Evolutionary conservation across 2,329 filamentous ascomycete genomes (phyloP), one percentile per base, ranked within the genome.

Genomic region (Botryosphaeria agaves): DNA sequence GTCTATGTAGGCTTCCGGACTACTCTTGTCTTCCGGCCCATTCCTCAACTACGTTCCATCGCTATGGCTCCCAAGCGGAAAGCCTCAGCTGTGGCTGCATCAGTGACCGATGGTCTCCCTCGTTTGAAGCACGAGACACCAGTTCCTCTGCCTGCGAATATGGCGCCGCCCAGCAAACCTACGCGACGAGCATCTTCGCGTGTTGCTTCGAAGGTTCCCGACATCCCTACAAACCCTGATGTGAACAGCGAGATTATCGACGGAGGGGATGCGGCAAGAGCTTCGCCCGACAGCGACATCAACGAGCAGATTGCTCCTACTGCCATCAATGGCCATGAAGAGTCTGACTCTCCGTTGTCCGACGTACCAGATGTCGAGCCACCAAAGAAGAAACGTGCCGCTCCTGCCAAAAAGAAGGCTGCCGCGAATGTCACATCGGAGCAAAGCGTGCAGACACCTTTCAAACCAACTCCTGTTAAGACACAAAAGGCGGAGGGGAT

Each of bases 281-380:
- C 57, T 23, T 61, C 57, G 29, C 57, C 57, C 11, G 57, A 61
- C 35, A 47, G 48, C 35, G 51, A 45, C 17, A 40, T 50, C 8
- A 45, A 50, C 18, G 38, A 41, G 28, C 38, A 41, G 2, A 39
- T 52, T 19, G 41, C 43, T 2, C 45, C 48, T 32, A 41, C 36
- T 1, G 29, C 28, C 4, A 31, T 45, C n/a, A 42, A 46, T 24
- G 29, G 32, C 6, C 42, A 46, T 25, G 18, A 21, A 5, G 30
- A 29, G 31, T 37, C 36, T 5, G 51, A 51, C 5, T 51, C 47
- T 24, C 43, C 47, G 9, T 29, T 54, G 18, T 53, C 49, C 14
- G 48, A 55, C 28, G 44, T 46, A 14, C 47, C 48, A 9, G 50
- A 51, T 26, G 33, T 41, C 18, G 40, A 51, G 11, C 38, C 44